Evolutionary conservation across 73 alveolate genomes (phyloP).

Genomic region (Uronychia binucleata): DNA sequence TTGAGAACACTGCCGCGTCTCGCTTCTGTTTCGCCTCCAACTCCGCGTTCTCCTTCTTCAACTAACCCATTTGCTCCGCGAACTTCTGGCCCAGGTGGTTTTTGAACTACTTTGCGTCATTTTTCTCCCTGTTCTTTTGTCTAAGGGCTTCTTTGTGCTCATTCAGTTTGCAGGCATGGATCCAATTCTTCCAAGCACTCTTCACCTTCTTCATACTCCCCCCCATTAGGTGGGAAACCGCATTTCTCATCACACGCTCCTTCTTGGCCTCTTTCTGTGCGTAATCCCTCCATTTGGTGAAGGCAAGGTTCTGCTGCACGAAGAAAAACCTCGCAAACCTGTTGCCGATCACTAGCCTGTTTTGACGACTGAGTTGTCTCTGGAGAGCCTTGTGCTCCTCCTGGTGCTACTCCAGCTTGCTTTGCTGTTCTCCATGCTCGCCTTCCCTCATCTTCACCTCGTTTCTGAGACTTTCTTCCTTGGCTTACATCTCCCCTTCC

Average conservation of each 20-base stretch:
- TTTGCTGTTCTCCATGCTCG: slow-evolving; percentile 13
- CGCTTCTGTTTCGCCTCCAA: not conserved
- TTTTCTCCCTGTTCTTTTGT: slow-evolving; percentile 8
- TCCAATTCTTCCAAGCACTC: slow-evolving; percentile 31
- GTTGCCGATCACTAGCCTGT: slow-evolving; percentile 14
- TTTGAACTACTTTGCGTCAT: slow-evolving; percentile 1
- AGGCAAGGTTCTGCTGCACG: slow-evolving; percentile 18
- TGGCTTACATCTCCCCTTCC: not conserved
- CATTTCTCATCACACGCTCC: slow-evolving; percentile 26
- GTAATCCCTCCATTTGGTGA: slow-evolving; percentile 44
- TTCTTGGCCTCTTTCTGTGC: not conserved
- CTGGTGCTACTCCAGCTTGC: not conserved
- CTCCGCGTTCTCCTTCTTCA: slow-evolving; percentile 14
- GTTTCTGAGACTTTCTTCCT: slow-evolving; percentile 3
- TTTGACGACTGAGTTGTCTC: not conserved
- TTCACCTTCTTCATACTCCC: slow-evolving; percentile 20
- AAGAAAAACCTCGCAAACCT: slow-evolving; percentile 40
- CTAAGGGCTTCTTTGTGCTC: slow-evolving; percentile 20
- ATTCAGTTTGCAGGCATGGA: not conserved
- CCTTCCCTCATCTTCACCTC: slow-evolving; percentile 12
- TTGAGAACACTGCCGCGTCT: slow-evolving; percentile 3
- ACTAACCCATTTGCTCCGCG: not conserved
- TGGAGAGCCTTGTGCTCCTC: not conserved
- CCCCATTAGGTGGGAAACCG: slow-evolving; percentile 11
- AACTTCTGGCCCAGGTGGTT: not conserved